These are phyloP conservation scores for Vararia minispora DNA, from an alignment of 768 basidiomycete species.

Conservation along the genomic window DNA sequence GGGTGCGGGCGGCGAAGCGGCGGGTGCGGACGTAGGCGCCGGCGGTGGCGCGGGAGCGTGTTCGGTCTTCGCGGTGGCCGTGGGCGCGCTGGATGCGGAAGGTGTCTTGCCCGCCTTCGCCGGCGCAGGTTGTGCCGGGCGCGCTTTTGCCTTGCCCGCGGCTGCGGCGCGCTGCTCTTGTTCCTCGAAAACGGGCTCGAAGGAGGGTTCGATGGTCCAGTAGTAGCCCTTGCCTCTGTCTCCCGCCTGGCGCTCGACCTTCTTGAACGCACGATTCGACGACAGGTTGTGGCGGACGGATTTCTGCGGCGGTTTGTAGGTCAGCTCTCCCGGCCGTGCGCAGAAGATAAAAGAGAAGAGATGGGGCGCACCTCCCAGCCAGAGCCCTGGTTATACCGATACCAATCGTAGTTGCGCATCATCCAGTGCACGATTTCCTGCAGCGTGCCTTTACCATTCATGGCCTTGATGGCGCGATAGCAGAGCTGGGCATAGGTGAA, in stretches of 20 bases:
- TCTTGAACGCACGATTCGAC: slow-evolving; percentile 83
- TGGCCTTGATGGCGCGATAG: slow-evolving; percentile 74
- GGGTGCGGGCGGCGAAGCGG: slow-evolving; percentile 13
- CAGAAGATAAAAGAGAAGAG: slow-evolving; percentile 2
- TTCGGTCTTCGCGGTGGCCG: slow-evolving; percentile 16
- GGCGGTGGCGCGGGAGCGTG: slow-evolving; percentile 7
- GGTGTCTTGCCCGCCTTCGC: slow-evolving; percentile 27
- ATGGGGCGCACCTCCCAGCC: slow-evolving; percentile 76
- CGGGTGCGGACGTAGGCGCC: slow-evolving; percentile 15
- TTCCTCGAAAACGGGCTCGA: slow-evolving; percentile 57
- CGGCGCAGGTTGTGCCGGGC: too few species aligned
- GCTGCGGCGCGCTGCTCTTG: slow-evolving; percentile 41
- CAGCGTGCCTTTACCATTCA: slow-evolving; percentile 78
- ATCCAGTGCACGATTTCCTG: slow-evolving; percentile 94
- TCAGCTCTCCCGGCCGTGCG: too few species aligned
- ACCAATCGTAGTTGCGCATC: slow-evolving; percentile 81
- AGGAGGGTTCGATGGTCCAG: slow-evolving; percentile 80
- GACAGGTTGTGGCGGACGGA: slow-evolving; percentile 95
- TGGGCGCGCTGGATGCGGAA: slow-evolving; percentile 7
- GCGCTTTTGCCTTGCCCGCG: neutral
- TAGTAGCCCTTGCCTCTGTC: slow-evolving; percentile 88
- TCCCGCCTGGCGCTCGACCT: slow-evolving; percentile 75
- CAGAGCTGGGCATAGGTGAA: slow-evolving; percentile 90
- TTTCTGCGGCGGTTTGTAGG: slow-evolving; percentile 31
- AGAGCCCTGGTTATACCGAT: slow-evolving; percentile 66